A percentile compares a stretch with the other conserved stretches of the same genome.
These are phyloP conservation scores for Saccharomycopsis hybrid DNA, from an alignment of 1,139 yeast species.

Conservation along the genomic window DNA sequence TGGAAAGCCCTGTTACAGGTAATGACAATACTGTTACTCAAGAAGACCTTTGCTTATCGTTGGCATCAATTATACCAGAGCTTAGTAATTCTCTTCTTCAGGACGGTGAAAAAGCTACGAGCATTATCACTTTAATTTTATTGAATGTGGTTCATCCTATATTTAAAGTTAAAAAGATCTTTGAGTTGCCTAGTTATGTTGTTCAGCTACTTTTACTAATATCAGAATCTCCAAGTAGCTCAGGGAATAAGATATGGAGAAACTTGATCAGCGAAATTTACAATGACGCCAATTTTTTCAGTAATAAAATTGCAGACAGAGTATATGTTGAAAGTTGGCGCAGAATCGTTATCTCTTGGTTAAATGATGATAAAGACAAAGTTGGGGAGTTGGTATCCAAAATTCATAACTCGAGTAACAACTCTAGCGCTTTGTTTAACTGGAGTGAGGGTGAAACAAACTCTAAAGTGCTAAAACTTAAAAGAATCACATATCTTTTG, in stretches of 20 bases:
- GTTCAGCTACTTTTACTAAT: slow-evolving; percentile 26
- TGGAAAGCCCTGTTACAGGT: not conserved
- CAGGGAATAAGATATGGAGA: slow-evolving; percentile 33
- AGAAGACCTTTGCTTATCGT: slow-evolving; percentile 35
- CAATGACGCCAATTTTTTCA: slow-evolving; percentile 38
- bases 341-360: slow-evolving; percentile 49
- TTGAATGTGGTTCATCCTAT: slow-evolving; percentile 38
- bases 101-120: slow-evolving; percentile 42
- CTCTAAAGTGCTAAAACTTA: slow-evolving; percentile 42
- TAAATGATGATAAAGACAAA: slow-evolving; percentile 50
- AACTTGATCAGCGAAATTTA: slow-evolving; percentile 32
- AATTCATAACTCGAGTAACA: slow-evolving; percentile 44
- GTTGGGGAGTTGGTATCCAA: slow-evolving; percentile 47
- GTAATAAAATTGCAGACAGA: slow-evolving; percentile 24
- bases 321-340: slow-evolving; percentile 40
- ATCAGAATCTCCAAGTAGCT: slow-evolving; percentile 19
- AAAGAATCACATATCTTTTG: slow-evolving; percentile 56
- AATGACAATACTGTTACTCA: slow-evolving; percentile 22
- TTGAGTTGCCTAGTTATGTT: slow-evolving; percentile 28
- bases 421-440: slow-evolving; percentile 55
- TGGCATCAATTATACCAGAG: slow-evolving; percentile 34
- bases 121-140: slow-evolving; percentile 36
- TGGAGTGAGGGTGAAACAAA: slow-evolving; percentile 75
- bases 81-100: slow-evolving; percentile 35
- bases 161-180: slow-evolving; percentile 33